Evolutionary conservation across 371 early-diverging fungal genomes (phyloP), one percentile per base, ranked within the genome.

Genomic region (Syncephalis fuscata): DNA sequence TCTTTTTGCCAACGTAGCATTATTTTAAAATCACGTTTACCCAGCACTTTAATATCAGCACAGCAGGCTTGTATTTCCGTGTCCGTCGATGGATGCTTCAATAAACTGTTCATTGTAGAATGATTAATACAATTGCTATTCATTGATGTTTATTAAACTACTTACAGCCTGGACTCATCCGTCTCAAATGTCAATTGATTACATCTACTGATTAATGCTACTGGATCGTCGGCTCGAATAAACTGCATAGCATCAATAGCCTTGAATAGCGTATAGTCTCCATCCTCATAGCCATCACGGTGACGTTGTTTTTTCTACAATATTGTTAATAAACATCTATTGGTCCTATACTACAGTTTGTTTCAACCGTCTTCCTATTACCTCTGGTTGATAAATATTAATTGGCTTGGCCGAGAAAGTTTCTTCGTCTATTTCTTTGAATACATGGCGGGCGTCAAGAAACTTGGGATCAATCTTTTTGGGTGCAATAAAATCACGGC

Each of bases 281-380:
- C 92, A 54, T 94, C 95, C 48, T 85, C 93, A 67, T 97, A 97
- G 65, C 95, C 98, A 50, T 91, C 92, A 65, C 96, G 77, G 47
- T 92, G 86, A 50, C 95, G 73, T 49, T 68, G 70, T 48, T 80
- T 73, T 70, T 93, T 89, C 62, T 73, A 37, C 22, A 41, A 37
- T 38, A 38, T 45, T 5, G 39, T 24, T 39, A 46, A 41, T 8
- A 8, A 20, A 5, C 4, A 41, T n/a, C 4, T 41, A 17, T 7
- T 32, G 32, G 11, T 32, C 32, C 32, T 32, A 32, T 32, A 32
- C 7, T 32, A n/a, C n/a, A 37, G 9, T 40, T 20, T 26, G 4
- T 19, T 23, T 58, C 27, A 54, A 21, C 27, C 9, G 19, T 48
- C 26, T 22, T 21, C 9, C 11, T 25, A 44, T 46, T 49, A 68